Evolutionary conservation across 805 yeast species (phyloP).

Genomic region (Starmera amethionina): DNA sequence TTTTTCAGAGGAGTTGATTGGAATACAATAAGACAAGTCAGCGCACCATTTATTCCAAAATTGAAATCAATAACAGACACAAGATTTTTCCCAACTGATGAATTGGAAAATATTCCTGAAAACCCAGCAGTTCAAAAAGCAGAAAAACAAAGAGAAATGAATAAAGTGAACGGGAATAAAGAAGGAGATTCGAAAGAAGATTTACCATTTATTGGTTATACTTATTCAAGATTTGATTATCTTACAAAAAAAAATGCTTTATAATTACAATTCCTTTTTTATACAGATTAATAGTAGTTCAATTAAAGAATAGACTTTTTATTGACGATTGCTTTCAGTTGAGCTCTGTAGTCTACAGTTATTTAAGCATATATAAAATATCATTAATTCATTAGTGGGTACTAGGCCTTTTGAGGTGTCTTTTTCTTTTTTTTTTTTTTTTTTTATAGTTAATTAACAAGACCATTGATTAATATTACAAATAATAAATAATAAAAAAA

Average conservation of each 20-base stretch:
- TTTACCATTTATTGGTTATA: slow-evolving; percentile 94
- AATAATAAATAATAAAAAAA: background rate
- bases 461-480: background rate
- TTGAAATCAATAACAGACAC: slow-evolving; percentile 91
- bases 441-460: background rate
- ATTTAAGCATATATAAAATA: no score
- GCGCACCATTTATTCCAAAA: slow-evolving; percentile 95
- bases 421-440: background rate
- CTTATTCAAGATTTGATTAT: slow-evolving; percentile 90
- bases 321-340: no score
- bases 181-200: slow-evolving; percentile 63
- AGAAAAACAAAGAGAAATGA: slow-evolving; percentile 51
- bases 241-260: slow-evolving; percentile 62
- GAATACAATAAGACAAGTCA: slow-evolving; percentile 54
- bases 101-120: slow-evolving; percentile 89
- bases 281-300: no score
- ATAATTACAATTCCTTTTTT: slow-evolving; percentile 5
- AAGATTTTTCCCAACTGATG: slow-evolving; percentile 96
- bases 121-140: slow-evolving; percentile 67
- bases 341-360: no score
- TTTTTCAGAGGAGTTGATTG: slow-evolving; percentile 86
- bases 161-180: slow-evolving; percentile 31
- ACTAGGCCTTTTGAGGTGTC: no score
- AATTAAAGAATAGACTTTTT: no score
- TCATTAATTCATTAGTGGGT: no score